These are phyloP conservation scores for Dothidotthia symphoricarpi DNA, from an alignment of 2,329 filamentous ascomycete genomes.

Conservation along the genomic window DNA sequence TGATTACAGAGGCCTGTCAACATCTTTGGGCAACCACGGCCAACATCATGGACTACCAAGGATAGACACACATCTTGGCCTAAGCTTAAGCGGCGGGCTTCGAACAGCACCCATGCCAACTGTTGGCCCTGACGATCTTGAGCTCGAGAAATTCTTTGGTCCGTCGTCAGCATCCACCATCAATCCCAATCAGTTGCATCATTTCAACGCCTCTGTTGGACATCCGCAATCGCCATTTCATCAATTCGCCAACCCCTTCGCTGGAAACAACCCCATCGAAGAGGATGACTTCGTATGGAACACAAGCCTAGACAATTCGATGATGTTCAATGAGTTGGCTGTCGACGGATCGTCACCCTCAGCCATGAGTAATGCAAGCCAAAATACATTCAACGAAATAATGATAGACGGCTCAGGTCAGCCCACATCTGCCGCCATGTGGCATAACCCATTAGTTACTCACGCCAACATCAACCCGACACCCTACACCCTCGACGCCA, in stretches of 20 bases:
- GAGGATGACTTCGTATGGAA: constrained; percentile 85
- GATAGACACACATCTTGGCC: constrained; percentile 74
- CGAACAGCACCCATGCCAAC: constrained; percentile 67
- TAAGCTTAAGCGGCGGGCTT: constrained; percentile 67
- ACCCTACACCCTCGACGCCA: constrained; percentile 73
- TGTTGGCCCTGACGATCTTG: constrained; percentile 60
- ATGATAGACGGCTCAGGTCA: constrained; percentile 72
- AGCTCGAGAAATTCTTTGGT: constrained; percentile 70
- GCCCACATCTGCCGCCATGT: constrained; percentile 39
- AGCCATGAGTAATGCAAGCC: constrained; percentile 90
- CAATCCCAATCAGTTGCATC: constrained; percentile 72
- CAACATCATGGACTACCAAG: constrained; percentile 71
- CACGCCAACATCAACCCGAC: constrained; percentile 65
- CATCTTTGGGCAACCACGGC: constrained; percentile 63
- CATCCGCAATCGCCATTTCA: constrained; percentile 52
- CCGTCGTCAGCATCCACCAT: constrained; percentile 56
- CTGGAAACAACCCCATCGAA: constrained; percentile 59
- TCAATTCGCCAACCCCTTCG: constrained; percentile 52
- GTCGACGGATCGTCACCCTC: constrained; percentile 94
- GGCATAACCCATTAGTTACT: constrained; percentile 56
- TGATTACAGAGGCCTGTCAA: constrained; percentile 71
- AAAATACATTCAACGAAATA: constrained; percentile 85
- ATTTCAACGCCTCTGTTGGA: constrained; percentile 76
- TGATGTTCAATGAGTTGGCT: constrained; percentile 66
- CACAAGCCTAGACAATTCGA: constrained; percentile 74